These are phyloP conservation scores for Penicillium pancosmium DNA, from an alignment of 495 filamentous ascomycete species.

Conservation along the genomic window DNA sequence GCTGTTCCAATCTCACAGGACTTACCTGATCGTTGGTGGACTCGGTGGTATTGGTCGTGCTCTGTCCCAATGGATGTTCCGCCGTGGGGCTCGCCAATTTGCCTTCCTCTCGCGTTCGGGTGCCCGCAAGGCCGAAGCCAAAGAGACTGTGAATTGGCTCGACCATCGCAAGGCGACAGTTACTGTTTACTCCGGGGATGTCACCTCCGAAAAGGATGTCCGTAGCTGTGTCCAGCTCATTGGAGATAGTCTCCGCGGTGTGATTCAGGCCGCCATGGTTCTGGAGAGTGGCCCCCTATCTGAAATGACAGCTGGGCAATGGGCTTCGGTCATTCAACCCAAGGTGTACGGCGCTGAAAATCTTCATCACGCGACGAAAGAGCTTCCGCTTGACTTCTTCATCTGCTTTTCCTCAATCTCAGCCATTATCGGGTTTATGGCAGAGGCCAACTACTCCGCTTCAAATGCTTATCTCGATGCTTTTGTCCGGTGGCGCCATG, in stretches of 20 bases:
- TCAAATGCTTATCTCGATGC: constrained; percentile 31
- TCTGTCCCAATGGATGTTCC: constrained; percentile 58
- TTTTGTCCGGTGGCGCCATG: constrained; percentile 25
- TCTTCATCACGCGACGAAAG: constrained; percentile 6
- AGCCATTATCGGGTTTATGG: constrained; percentile 20
- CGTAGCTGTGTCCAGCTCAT: not conserved
- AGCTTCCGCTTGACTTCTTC: constrained; percentile 10
- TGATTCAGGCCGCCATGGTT: not conserved
- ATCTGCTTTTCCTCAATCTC: constrained; percentile 16
- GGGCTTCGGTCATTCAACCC: not conserved
- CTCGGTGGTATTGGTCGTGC: constrained; percentile 60
- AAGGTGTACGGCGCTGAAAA: constrained; percentile 15
- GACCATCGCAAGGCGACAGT: constrained; percentile 40
- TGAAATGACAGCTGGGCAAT: not conserved
- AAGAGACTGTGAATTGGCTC: not conserved
- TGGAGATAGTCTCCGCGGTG: not conserved
- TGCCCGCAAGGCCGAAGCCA: constrained; percentile 5
- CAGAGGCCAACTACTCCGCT: constrained; percentile 30
- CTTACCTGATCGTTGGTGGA: constrained; percentile 36
- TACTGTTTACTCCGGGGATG: constrained; percentile 14
- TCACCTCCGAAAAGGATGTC: not conserved
- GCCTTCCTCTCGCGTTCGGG: constrained; percentile 42
- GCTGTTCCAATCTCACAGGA: no score
- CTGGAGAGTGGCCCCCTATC: no score
- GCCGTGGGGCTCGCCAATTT: constrained; percentile 55